phyloP scores from a whole-genome alignment of 2,329 filamentous ascomycete species.

The Penicillium crustosum region DNA sequence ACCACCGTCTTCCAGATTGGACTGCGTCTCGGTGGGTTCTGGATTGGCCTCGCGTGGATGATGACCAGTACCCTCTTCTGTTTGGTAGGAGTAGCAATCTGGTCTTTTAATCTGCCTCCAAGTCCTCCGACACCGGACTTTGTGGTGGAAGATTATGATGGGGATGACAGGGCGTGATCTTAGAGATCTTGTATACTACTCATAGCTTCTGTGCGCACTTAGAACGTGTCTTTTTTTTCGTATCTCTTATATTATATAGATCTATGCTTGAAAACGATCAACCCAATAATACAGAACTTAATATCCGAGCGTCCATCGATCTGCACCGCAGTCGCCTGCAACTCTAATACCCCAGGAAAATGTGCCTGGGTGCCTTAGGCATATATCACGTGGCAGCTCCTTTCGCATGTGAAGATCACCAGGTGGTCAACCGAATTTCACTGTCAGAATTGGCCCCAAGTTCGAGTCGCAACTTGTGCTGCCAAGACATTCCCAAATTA shows the following conservation, averaged over 20 bases:
- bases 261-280: neutral
- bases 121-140: slow-evolving; percentile 15
- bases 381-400: slow-evolving; percentile 1
- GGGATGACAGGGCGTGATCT: slow-evolving; percentile 11
- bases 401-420: slow-evolving; percentile 10
- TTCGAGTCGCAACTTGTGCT: neutral
- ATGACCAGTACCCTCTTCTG: slow-evolving; percentile 39
- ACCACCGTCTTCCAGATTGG: slow-evolving; percentile 50
- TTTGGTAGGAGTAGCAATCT: slow-evolving; percentile 32
- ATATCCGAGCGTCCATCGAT: neutral
- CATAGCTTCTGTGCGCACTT: neutral
- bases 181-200: slow-evolving; percentile 14
- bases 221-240: neutral
- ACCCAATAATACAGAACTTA: neutral
- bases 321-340: neutral
- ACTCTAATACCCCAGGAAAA: neutral
- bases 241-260: neutral
- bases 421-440: slow-evolving; percentile 1
- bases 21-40: slow-evolving; percentile 46
- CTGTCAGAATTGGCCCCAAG: neutral
- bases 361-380: neutral
- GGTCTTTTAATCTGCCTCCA: slow-evolving; percentile 28
- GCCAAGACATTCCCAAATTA: neutral
- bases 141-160: slow-evolving; percentile 23
- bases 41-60: slow-evolving; percentile 52